Conservation (phyloP, 148 eudicot species). For the Simmondsia chinensis region DNA sequence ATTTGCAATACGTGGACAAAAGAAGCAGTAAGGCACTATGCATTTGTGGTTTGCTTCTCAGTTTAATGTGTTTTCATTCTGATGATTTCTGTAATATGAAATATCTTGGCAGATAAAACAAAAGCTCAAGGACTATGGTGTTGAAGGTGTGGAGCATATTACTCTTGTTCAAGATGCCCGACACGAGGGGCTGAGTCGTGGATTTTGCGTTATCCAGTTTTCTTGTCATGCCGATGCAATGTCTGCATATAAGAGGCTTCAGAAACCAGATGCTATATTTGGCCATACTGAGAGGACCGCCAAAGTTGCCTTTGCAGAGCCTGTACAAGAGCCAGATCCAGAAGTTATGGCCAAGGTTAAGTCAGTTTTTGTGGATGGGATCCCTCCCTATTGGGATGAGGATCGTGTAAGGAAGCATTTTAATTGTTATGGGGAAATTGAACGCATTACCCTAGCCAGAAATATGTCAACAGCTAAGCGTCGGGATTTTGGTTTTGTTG, state of each 20-base stretch:
- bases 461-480: conserved; percentile 82
- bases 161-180: conserved; percentile 67
- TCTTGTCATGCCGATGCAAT: conserved; percentile 82
- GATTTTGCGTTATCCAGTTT: conserved; percentile 79
- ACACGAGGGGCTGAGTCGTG: conserved; percentile 80
- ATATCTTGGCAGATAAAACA: conserved; percentile 49
- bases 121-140: conserved; percentile 59
- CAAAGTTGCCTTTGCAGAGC: conserved; percentile 89
- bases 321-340: conserved; percentile 80
- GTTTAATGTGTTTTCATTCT: background rate
- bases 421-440: conserved; percentile 66
- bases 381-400: conserved; percentile 80
- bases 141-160: conserved; percentile 58
- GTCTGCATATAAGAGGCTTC: conserved; percentile 84
- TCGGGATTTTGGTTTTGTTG: conserved; percentile 91
- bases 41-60: background rate
- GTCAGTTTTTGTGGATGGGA: conserved; percentile 81
- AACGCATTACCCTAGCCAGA: conserved; percentile 57
- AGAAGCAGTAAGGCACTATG: conserved; percentile 56
- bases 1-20: conserved; percentile 91
- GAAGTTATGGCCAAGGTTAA: conserved; percentile 88
- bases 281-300: conserved; percentile 82
- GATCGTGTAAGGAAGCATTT: conserved; percentile 60
- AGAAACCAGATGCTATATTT: conserved; percentile 69
- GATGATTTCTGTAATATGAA: background rate